A percentile compares a stretch with the other conserved stretches of the same genome.
These are phyloP conservation scores for Leccinum olivaceopallidum DNA, from an alignment of 768 basidiomycete genomes.

Conservation along the genomic window DNA sequence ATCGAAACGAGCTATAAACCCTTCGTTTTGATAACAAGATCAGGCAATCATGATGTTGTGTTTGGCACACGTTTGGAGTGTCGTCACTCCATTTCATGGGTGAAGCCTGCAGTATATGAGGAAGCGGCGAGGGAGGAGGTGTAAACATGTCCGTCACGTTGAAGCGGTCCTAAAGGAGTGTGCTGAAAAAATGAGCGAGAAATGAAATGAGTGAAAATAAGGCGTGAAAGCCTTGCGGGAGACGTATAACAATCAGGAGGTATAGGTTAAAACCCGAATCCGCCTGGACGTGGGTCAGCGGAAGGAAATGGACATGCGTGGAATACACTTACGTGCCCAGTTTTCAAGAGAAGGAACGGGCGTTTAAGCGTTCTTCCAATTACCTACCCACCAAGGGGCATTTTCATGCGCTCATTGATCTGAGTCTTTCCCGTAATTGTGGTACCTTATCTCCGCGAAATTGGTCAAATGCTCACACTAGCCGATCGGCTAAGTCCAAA, in stretches of 20 bases:
- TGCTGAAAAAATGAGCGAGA: slow-evolving; percentile 32
- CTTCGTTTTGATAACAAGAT: slow-evolving; percentile 33
- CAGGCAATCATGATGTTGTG: slow-evolving; percentile 1
- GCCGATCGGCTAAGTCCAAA: slow-evolving; percentile 12
- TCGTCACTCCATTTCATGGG: neutral
- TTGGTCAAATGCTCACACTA: slow-evolving; percentile 2
- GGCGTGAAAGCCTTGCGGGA: slow-evolving; percentile 12
- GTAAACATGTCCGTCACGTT: slow-evolving; percentile 37
- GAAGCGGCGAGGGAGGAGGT: slow-evolving; percentile 43
- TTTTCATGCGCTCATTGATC: slow-evolving; percentile 5
- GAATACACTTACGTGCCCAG: slow-evolving; percentile 8
- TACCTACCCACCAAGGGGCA: neutral
- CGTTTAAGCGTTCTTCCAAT: neutral
- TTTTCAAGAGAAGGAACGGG: slow-evolving; percentile 6
- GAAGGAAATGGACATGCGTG: neutral
- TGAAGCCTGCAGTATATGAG: slow-evolving; percentile 17
- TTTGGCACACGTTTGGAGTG: slow-evolving; percentile 7
- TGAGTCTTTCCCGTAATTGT: neutral
- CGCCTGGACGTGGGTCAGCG: slow-evolving; percentile 10
- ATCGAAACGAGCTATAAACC: slow-evolving; percentile 40
- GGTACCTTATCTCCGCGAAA: slow-evolving; percentile 29
- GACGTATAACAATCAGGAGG: neutral
- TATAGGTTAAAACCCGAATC: slow-evolving; percentile 6
- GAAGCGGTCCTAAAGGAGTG: slow-evolving; percentile 23
- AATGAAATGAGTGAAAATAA: slow-evolving; percentile 13